Percentiles rank a stretch among this genome's conserved stretches.
Conservation (phyloP, 495 filamentous ascomycete genomes). For the Wilcoxina mikolae region DNA sequence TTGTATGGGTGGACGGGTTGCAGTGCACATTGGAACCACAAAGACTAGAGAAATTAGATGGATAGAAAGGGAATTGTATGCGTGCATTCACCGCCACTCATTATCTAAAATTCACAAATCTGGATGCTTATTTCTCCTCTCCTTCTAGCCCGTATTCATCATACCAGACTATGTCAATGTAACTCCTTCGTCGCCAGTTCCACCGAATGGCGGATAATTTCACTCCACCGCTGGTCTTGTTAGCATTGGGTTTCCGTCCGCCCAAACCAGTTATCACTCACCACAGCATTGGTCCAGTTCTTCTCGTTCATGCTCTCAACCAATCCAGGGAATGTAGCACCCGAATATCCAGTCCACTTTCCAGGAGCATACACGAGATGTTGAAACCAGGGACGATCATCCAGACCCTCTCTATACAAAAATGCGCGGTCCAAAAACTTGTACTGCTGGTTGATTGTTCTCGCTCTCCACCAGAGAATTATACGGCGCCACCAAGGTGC, state of each 20-base stretch:
- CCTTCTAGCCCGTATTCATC: too few species aligned
- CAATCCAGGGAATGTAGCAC: conserved; percentile 21
- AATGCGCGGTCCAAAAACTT: conserved; percentile 21
- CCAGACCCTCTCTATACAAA: conserved; percentile 15
- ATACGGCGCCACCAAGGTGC: neutral
- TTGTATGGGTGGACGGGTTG: too few species aligned
- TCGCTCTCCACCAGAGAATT: neutral
- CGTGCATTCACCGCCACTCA: too few species aligned
- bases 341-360: conserved; percentile 24
- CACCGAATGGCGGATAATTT: neutral
- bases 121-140: too few species aligned
- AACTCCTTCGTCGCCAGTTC: neutral
- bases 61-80: too few species aligned
- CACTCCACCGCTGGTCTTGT: neutral
- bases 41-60: too few species aligned
- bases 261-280: neutral
- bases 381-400: conserved; percentile 22
- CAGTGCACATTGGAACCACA: too few species aligned
- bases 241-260: too few species aligned
- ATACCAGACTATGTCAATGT: neutral
- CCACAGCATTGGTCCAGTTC: conserved; percentile 12
- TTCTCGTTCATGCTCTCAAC: conserved; percentile 14
- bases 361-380: conserved; percentile 27
- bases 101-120: too few species aligned
- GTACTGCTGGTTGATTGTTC: conserved; percentile 4